Percentiles rank a stretch among this genome's conserved stretches.
These are phyloP conservation scores for Capronia epimyces DNA, from an alignment of 2,329 filamentous ascomycete genomes.

Conservation along the genomic window DNA sequence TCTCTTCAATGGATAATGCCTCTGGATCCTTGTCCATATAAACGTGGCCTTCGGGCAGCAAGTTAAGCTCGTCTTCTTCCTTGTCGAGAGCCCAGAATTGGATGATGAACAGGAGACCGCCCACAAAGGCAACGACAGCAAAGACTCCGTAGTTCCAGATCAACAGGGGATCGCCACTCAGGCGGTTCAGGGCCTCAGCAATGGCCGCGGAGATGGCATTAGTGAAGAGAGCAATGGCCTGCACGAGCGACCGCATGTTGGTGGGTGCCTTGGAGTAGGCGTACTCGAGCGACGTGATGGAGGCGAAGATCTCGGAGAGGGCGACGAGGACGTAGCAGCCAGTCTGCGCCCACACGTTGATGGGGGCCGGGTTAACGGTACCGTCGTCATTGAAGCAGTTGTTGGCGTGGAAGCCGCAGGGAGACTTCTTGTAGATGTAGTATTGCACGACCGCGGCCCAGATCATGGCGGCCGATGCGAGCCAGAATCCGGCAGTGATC, in stretches of 20 bases:
- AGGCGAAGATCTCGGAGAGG: slow-evolving; percentile 55
- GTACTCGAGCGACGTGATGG: slow-evolving; percentile 65
- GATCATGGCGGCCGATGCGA: slow-evolving; percentile 49
- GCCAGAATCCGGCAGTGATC: slow-evolving; percentile 53
- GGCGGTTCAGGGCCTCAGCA: slow-evolving; percentile 61
- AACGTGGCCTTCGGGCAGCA: slow-evolving; percentile 22
- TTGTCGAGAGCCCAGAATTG: slow-evolving; percentile 59
- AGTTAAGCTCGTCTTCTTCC: slow-evolving; percentile 63
- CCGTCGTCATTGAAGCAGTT: slow-evolving; percentile 33
- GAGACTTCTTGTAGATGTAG: slow-evolving; percentile 53
- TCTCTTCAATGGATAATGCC: neutral
- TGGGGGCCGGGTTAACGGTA: slow-evolving; percentile 15
- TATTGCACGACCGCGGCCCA: slow-evolving; percentile 55
- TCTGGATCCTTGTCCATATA: slow-evolving; percentile 13
- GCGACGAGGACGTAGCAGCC: slow-evolving; percentile 50
- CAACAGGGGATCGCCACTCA: slow-evolving; percentile 60
- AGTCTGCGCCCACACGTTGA: slow-evolving; percentile 44
- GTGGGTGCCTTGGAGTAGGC: slow-evolving; percentile 68
- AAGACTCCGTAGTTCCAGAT: slow-evolving; percentile 67
- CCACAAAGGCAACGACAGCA: slow-evolving; percentile 58
- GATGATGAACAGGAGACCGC: slow-evolving; percentile 62
- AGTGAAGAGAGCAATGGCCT: slow-evolving; percentile 64
- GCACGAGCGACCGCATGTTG: slow-evolving; percentile 73
- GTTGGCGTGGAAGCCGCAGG: slow-evolving; percentile 48
- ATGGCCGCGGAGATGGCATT: slow-evolving; percentile 64